Conservation (phyloP, 768 basidiomycete species). For the Suillus sp. region DNA sequence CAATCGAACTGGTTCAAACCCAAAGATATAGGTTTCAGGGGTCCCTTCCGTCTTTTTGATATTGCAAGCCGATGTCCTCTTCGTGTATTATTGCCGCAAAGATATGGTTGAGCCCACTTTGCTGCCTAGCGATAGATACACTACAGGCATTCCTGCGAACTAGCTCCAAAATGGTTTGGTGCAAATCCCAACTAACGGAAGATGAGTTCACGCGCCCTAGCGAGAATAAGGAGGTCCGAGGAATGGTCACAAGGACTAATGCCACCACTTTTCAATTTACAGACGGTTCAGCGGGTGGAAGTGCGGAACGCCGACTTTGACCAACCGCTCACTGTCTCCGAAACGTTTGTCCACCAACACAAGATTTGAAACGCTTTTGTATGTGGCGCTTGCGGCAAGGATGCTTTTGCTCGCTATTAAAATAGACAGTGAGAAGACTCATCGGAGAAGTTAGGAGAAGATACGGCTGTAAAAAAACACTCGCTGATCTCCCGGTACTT, state of each 20-base stretch:
- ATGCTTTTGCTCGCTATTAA: constrained; percentile 15
- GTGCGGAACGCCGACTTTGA: constrained; percentile 20
- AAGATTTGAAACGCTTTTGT: constrained; percentile 1
- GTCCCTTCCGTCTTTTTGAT: constrained; percentile 20
- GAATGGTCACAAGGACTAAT: constrained; percentile 13
- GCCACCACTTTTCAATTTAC: constrained; percentile 16
- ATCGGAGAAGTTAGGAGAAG: constrained; percentile 15
- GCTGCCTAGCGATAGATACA: constrained; percentile 1
- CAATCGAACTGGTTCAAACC: constrained; percentile 26
- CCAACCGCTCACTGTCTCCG: constrained; percentile 9
- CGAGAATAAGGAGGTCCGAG: constrained; percentile 24
- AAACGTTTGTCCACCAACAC: constrained; percentile 16
- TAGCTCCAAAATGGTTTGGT: constrained; percentile 7
- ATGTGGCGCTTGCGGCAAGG: constrained; percentile 8
- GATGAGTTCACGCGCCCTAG: constrained; percentile 13
- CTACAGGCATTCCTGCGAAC: constrained; percentile 3
- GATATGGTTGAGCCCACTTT: constrained; percentile 22
- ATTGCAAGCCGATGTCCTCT: constrained; percentile 5
- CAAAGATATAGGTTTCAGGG: constrained; percentile 21
- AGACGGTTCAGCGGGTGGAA: constrained; percentile 17
- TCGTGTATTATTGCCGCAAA: constrained; percentile 15
- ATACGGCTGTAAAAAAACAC: constrained; percentile 13
- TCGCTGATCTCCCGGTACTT: constrained; percentile 24
- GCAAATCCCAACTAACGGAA: constrained; percentile 8
- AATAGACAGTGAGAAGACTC: constrained; percentile 30